Conservation (phyloP, 768 basidiomycete species). For the Naganishia onofrii region DNA sequence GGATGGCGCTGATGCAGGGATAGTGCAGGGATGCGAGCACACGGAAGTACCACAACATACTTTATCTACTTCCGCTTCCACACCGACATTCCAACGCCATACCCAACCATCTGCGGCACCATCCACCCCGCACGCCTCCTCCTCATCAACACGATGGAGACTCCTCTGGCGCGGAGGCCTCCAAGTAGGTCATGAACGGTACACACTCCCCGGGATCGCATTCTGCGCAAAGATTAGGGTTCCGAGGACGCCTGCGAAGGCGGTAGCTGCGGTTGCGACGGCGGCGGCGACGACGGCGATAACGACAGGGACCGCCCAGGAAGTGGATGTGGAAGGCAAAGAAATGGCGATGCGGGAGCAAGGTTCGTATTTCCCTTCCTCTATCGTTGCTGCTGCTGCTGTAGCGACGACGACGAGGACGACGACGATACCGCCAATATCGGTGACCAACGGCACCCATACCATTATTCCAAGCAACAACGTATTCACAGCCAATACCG, state of each 20-base stretch:
- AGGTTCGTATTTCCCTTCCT: constrained; percentile 13
- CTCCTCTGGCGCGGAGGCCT: constrained; percentile 49
- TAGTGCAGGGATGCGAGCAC: background rate
- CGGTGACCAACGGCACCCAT: no score
- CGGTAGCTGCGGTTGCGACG: no score
- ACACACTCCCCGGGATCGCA: constrained; percentile 41
- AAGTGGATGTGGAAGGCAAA: background rate
- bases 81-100: background rate
- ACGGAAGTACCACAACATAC: background rate
- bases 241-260: background rate
- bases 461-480: background rate
- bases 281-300: background rate
- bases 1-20: background rate
- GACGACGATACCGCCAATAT: no score
- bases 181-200: constrained; percentile 47
- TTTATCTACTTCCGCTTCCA: no score
- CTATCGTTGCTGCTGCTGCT: background rate
- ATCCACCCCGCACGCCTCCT: no score
- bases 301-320: background rate
- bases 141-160: constrained; percentile 35
- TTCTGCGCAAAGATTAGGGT: constrained; percentile 10
- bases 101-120: background rate
- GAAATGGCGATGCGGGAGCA: constrained; percentile 10
- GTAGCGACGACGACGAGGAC: background rate
- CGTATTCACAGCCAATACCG: background rate